Evolutionary conservation across 805 yeast species (phyloP), one percentile per base, ranked within the genome.

Genomic region (Starmerella bombi): DNA sequence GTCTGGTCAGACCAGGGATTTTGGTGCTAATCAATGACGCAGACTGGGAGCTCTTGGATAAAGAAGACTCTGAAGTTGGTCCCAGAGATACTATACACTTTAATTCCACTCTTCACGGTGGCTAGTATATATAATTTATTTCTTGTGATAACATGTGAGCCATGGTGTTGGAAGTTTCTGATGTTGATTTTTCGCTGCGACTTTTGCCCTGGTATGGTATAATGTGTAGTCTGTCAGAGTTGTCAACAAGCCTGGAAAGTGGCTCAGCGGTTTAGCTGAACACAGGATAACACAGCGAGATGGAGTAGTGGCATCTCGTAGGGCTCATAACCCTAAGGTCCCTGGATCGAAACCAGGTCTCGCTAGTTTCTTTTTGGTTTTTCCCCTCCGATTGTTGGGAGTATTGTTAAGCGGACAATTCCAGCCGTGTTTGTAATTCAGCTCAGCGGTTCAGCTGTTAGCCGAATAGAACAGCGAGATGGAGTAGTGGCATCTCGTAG

Each of bases 41-140:
- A 0, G 98, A 88, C 62, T 88, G 97, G 97, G 98, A 88, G 55
- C 61, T 88, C 12, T 93, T 85, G 58, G 97, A 84, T 9, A 85
- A 78, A 59, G 85, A 82, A 51, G 79, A 73, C 8, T 85, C 85
- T 54, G 74, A 67, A n/a, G 58, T 91, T 14, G 80, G 82, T 58
- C 62, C 70, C 36, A 77, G 80, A 10, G 98, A 88, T 59, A 67
- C 73, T 18, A 70, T 88, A 30, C 75, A 93, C 3, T 88, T 88
- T 54, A 88, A 96, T 1, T 80, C 93, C 32, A 91, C 98, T 3
- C 64, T 88, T 45, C 98, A 88, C 53, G 98, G 98, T 4, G 98
- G 98, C 35, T 88, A 56, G 20, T 5, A 8, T 8, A 23, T 7
- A 23, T 23, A 12, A 23, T 23, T 8, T n/a, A n/a, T n/a, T n/a